Conservation (phyloP, 768 basidiomycete genomes). For the Suillus luteus region DNA sequence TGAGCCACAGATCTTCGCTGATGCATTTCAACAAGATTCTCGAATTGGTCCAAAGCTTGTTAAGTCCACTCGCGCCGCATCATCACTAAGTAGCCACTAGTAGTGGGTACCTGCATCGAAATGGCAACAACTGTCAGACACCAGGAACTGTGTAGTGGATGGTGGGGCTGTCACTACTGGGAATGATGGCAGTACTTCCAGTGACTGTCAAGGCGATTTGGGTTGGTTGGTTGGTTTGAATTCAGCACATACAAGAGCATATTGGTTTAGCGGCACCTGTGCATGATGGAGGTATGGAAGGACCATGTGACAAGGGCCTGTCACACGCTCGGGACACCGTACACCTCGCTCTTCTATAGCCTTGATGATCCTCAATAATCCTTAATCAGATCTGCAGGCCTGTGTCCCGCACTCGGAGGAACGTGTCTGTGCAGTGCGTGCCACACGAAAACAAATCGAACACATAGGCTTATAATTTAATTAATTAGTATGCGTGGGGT, state of each 20-base stretch:
- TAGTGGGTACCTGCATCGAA: not conserved
- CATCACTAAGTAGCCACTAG: not conserved
- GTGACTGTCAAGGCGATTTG: not conserved
- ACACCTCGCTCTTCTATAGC: too few relatives aligned
- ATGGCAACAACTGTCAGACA: not conserved
- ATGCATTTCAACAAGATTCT: not conserved
- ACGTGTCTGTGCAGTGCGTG: too few relatives aligned
- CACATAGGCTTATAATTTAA: too few relatives aligned
- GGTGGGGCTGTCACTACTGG: not conserved
- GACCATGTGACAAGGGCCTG: too few relatives aligned
- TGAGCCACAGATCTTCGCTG: not conserved
- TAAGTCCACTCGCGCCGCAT: not conserved
- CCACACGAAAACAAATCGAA: too few relatives aligned
- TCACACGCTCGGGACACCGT: too few relatives aligned
- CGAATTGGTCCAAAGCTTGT: not conserved
- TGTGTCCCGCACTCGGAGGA: too few relatives aligned
- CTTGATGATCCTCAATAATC: too few relatives aligned
- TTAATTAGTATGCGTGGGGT: too few relatives aligned
- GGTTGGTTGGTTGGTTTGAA: not conserved
- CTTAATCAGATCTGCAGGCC: too few relatives aligned
- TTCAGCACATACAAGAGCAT: not conserved
- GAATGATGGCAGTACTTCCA: not conserved
- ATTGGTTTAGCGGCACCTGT: not conserved
- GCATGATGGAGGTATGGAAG: too few relatives aligned
- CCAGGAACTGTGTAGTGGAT: not conserved